A percentile compares a stretch with the other conserved stretches of the same genome.
These are phyloP conservation scores for Artemisia annua DNA, from an alignment of 129 eudicot species.

Conservation along the genomic window DNA sequence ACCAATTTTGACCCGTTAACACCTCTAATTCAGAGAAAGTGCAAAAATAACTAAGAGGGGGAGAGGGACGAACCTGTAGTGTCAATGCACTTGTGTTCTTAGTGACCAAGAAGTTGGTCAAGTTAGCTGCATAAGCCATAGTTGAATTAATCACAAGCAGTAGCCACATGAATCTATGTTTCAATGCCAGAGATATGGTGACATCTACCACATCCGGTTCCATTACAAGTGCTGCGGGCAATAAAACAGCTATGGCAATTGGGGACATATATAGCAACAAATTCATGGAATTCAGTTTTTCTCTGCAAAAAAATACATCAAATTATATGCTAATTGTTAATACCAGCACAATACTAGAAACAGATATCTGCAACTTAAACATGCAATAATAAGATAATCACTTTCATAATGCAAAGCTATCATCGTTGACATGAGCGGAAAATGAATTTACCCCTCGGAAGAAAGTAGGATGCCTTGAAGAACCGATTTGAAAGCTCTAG, in stretches of 20 bases:
- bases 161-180: slow-evolving; percentile 73
- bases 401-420: not conserved
- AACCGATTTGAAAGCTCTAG: slow-evolving; percentile 97
- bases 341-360: not conserved
- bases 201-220: slow-evolving; percentile 86
- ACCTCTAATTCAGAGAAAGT: not conserved
- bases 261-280: slow-evolving; percentile 97
- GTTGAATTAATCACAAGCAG: slow-evolving; percentile 71
- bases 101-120: slow-evolving; percentile 92
- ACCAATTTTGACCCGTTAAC: not conserved
- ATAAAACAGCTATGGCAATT: slow-evolving; percentile 69
- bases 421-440: not conserved
- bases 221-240: slow-evolving; percentile 85
- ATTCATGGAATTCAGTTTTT: slow-evolving; percentile 96
- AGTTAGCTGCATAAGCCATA: slow-evolving; percentile 92
- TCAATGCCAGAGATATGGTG: slow-evolving; percentile 50
- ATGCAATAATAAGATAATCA: not conserved
- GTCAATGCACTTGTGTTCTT: slow-evolving; percentile 98
- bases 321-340: not conserved
- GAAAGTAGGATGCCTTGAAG: slow-evolving; percentile 96
- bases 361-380: not conserved
- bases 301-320: slow-evolving; percentile 51
- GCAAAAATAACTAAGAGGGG: slow-evolving; percentile 2
- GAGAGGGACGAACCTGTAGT: slow-evolving; percentile 68
- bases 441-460: slow-evolving; percentile 69